Evolutionary conservation across 2,329 filamentous ascomycete species (phyloP), one percentile per base, ranked within the genome.

Genomic region (Trichoderma sp.): DNA sequence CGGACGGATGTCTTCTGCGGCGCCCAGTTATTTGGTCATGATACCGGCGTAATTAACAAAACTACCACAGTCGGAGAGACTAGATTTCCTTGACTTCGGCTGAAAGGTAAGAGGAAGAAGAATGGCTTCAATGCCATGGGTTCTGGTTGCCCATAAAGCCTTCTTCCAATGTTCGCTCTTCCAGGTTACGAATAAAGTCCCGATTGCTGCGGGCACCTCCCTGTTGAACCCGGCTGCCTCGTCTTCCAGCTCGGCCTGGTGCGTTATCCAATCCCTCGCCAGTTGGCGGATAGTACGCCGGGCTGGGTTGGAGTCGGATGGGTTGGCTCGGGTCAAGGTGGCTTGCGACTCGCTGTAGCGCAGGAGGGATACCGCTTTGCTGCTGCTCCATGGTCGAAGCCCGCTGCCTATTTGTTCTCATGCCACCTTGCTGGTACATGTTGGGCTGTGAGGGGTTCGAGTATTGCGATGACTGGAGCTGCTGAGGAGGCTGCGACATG

Each of bases 331-430:
- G 96, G 79, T 99, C 96, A 58, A 99, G 88, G 81, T 98, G 95
- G 80, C 94, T 97, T 56, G 96, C 96, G 26, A 99, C 96, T 76
- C 96, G 89, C 82, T 99, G 96, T 72, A 99, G 93, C 3, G 95
- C 91, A 15, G 93, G 91, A 6, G 96, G 96, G 72, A 99, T 97
- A 2, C 95, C 95, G 74, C 92, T 95, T 78, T 95, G 92, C 78
- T 97, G 93, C 79, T 96, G 93, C 78, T 98, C 96, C 92, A 98
- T 97, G 4, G 96, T 99, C 58, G 95, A 96, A 53, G 96, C 95
- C 73, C 96, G 90, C 82, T 97, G 95, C 69, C 96, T 90, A 58
- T 92, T 92, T 60, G 91, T 91, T 75, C 94, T 89, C 76, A 93
- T 80, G 32, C 79, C 80, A 89, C 67, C 92, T 72, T 94, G 93